phyloP scores from a whole-genome alignment of 2,329 filamentous ascomycete genomes.

The Botryotinia globosa region DNA sequence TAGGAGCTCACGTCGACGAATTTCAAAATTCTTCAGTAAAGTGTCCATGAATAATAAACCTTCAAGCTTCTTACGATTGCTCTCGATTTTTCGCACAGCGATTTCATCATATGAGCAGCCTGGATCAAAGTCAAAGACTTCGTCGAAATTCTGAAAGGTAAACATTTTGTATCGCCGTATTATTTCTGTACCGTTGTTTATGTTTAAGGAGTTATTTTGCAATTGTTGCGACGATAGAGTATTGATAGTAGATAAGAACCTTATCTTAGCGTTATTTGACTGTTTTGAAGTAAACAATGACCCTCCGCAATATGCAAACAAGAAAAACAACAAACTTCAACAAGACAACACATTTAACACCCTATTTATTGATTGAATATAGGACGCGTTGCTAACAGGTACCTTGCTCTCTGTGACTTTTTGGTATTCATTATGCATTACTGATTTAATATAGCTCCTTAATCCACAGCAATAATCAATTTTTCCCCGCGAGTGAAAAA shows the following conservation, averaged over 20 bases:
- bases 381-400: not conserved
- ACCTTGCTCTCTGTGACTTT: not conserved
- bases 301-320: slow-evolving; percentile 9
- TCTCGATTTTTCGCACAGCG: slow-evolving; percentile 60
- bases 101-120: slow-evolving; percentile 62
- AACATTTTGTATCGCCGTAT: slow-evolving; percentile 46
- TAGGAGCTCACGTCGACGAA: slow-evolving; percentile 60
- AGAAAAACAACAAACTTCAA: slow-evolving; percentile 14
- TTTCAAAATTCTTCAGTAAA: slow-evolving; percentile 66
- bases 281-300: slow-evolving; percentile 22
- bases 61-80: slow-evolving; percentile 64
- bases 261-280: slow-evolving; percentile 29
- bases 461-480: not conserved
- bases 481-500: slow-evolving; percentile 21
- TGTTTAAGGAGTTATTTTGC: slow-evolving; percentile 3
- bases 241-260: slow-evolving; percentile 21
- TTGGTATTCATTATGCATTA: not conserved
- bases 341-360: slow-evolving; percentile 1
- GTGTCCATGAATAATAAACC: slow-evolving; percentile 80
- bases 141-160: slow-evolving; percentile 64
- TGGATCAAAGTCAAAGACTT: slow-evolving; percentile 61
- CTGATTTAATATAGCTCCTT: slow-evolving; percentile 5
- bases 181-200: not conserved
- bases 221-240: not conserved
- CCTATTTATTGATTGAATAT: slow-evolving; percentile 7